A percentile compares a stretch with the other conserved stretches of the same genome.
phyloP scores from a whole-genome alignment of 345 rosid species.

The Citrus glauca region DNA sequence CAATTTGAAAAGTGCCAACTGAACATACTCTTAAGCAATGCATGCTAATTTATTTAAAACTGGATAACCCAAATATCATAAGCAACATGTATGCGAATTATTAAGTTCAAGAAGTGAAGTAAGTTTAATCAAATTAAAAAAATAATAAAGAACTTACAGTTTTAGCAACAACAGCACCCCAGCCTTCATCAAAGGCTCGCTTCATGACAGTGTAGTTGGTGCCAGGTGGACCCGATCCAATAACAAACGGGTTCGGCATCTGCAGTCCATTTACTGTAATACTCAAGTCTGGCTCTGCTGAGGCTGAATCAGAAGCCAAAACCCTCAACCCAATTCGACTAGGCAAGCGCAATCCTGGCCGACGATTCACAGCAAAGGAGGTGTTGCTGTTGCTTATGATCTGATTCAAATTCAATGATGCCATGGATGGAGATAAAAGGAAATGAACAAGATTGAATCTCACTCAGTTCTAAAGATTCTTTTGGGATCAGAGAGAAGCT shows the following conservation, averaged over 20 bases:
- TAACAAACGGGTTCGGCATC: conserved; percentile 92
- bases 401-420: conserved; percentile 49
- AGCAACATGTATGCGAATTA: not conserved
- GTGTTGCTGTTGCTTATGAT: conserved; percentile 32
- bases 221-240: conserved; percentile 98
- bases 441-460: conserved; percentile 16
- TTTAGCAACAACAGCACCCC: conserved; percentile 98
- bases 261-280: conserved; percentile 78
- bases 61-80: not conserved
- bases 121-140: not conserved
- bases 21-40: no score
- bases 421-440: conserved; percentile 29
- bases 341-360: conserved; percentile 26
- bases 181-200: conserved; percentile 95
- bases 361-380: conserved; percentile 27
- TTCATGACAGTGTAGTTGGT: conserved; percentile 97
- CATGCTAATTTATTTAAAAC: no score
- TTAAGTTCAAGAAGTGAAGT: not conserved
- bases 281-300: conserved; percentile 75
- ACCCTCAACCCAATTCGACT: conserved; percentile 52
- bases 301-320: conserved; percentile 28
- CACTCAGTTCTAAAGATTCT: conserved; percentile 8
- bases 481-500: not conserved
- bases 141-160: conserved; percentile 47
- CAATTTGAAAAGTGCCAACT: not conserved